Base-by-base conservation (phyloP, 2,329 filamentous ascomycete genomes). In the Aphanoascus verrucosus region DNA sequence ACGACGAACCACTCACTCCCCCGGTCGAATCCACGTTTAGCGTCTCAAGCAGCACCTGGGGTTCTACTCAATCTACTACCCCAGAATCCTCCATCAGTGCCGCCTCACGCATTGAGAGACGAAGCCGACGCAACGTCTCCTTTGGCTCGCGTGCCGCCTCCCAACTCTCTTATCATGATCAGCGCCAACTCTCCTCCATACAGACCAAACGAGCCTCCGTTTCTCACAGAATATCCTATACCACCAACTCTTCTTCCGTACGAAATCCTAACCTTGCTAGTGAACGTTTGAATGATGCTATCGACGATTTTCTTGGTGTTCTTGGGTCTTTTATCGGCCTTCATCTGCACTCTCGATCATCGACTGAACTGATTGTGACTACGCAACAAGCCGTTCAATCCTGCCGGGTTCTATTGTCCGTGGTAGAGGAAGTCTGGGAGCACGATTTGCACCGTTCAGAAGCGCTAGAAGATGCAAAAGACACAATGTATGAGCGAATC, bases 291-390 rank as follows among this genome's bases (percentile, higher is more conserved):
- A 85, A 82, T 62, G 76, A 79, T 48, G 86, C 83, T 49, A 89
- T 96, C 71, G 90, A 97, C 70, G 81, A 81, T 6, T 95, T 97
- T 64, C 74, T 98, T 51, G 93, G 90, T 5, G 86, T 90, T 64
- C 80, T 98, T 49, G 91, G 88, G 49, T 94, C 88, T 3, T 95
- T 97, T 67, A 91, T 97, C 65, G 93, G 93, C 14, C 78, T 96
- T 53, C 88, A 96, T 68, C 76, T 96, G 56, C 89, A 96, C 66
- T 93, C 90, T n/a, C 85, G 93, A 57, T 93, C 89, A 6, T 85
- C 88, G 7, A 81, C 85, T 1, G 89, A 95, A 66, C 77, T 97
- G 47, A 82, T 89, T 32, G 72, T 83, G 9, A 89, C 87, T 14
- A 91, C 94, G 46, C 84, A 87, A 64, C 84, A 91, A 65, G 88